These are phyloP conservation scores for Lactarius pseudohatsudake DNA, from an alignment of 768 basidiomycete species.

Conservation along the genomic window DNA sequence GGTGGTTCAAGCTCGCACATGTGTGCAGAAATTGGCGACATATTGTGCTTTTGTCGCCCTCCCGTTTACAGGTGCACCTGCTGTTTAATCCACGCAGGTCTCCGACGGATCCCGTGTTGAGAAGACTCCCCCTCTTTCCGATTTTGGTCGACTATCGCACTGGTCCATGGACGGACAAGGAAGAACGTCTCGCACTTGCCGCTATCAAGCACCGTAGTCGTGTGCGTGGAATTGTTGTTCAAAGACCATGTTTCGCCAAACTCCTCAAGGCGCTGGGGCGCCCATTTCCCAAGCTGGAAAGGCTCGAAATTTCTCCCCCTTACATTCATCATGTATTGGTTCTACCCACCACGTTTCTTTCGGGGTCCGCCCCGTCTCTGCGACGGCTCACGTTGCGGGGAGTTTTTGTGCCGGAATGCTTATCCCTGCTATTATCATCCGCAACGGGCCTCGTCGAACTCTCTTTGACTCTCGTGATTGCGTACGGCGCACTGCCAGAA, in stretches of 20 bases:
- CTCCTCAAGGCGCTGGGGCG: not conserved
- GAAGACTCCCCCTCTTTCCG: not conserved
- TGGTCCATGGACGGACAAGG: not conserved
- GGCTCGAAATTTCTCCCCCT: not conserved
- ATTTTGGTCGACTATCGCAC: conserved; percentile 4
- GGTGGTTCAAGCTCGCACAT: conserved; percentile 12
- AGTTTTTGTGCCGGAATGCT: not conserved
- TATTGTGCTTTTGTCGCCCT: not conserved
- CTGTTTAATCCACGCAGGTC: not conserved
- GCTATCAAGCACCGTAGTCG: not conserved
- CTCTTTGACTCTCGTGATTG: not conserved
- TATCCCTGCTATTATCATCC: conserved; percentile 1
- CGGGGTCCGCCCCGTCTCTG: not conserved
- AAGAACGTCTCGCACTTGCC: not conserved
- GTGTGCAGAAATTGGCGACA: conserved; percentile 16
- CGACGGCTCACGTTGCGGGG: not conserved
- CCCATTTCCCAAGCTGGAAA: conserved; percentile 9
- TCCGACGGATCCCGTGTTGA: not conserved
- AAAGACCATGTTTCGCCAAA: not conserved
- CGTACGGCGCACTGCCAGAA: not conserved
- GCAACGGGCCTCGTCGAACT: conserved; percentile 1
- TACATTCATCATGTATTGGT: too few species aligned
- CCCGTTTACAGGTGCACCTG: conserved; percentile 3
- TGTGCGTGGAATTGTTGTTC: not conserved
- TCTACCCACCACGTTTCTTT: not conserved